Evolutionary conservation across 2,329 filamentous ascomycete genomes (phyloP).

Genomic region (Ascochyta rabiei): DNA sequence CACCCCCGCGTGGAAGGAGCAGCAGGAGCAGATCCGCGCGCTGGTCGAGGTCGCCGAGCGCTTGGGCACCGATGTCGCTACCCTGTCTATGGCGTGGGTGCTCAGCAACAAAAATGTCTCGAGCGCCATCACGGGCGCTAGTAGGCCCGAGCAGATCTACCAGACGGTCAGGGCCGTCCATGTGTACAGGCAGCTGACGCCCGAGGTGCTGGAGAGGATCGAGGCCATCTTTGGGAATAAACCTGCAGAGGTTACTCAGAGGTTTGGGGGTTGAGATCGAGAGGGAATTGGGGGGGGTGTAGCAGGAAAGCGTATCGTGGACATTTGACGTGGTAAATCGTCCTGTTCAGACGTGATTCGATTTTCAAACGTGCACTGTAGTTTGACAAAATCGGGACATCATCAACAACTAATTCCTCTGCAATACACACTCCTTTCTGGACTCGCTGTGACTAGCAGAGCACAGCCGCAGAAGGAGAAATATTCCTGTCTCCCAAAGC

Average conservation of each 20-base stretch:
- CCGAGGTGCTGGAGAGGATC: slow-evolving; percentile 53
- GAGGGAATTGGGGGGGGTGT: too few relatives aligned
- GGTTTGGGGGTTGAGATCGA: slow-evolving; percentile 24
- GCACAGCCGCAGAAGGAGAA: too few relatives aligned
- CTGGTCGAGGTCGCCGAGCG: slow-evolving; percentile 63
- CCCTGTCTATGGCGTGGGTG: slow-evolving; percentile 46
- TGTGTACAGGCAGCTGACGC: slow-evolving; percentile 51
- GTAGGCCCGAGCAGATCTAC: slow-evolving; percentile 38
- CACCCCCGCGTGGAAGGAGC: slow-evolving; percentile 59
- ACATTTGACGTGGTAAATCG: too few relatives aligned
- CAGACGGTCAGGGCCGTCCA: slow-evolving; percentile 52
- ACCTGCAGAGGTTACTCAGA: slow-evolving; percentile 30
- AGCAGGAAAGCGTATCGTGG: too few relatives aligned
- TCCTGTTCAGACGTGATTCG: too few relatives aligned
- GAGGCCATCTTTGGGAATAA: slow-evolving; percentile 44
- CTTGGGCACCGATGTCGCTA: slow-evolving; percentile 63
- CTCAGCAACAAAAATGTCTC: slow-evolving; percentile 40
- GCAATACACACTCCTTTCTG: too few relatives aligned
- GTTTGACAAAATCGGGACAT: too few relatives aligned
- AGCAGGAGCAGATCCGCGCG: slow-evolving; percentile 63
- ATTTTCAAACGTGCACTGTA: too few relatives aligned
- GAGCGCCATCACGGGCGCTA: slow-evolving; percentile 39
- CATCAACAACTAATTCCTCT: too few relatives aligned
- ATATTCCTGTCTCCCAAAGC: too few relatives aligned
- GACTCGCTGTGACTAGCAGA: too few relatives aligned